Conservation (phyloP, 345 rosid genomes). For the Hirschfeldia incana region DNA sequence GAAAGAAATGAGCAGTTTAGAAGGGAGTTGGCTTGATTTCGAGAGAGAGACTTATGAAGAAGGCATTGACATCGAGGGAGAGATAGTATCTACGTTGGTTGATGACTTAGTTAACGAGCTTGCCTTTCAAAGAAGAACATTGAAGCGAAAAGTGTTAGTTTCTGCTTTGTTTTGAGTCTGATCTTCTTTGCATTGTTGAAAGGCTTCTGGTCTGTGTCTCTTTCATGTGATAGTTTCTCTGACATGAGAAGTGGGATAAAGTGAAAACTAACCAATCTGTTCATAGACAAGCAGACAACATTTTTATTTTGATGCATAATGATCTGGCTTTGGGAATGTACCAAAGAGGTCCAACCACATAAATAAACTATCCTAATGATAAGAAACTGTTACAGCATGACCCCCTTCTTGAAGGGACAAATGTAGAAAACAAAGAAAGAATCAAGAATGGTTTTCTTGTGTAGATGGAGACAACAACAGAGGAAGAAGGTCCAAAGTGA, state of each 20-base stretch:
- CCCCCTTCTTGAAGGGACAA: not conserved
- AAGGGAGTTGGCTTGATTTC: not conserved
- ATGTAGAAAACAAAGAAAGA: not conserved
- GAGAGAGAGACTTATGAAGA: not conserved
- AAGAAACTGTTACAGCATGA: not conserved
- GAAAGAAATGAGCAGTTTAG: not conserved
- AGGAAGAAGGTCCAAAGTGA: not conserved
- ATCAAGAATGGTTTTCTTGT: not conserved
- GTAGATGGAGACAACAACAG: not conserved
- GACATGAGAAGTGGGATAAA: not conserved
- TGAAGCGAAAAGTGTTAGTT: not conserved
- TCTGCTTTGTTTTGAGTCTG: not conserved
- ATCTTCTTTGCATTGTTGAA: not conserved
- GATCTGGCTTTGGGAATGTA: constrained; percentile 19
- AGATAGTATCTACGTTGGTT: not conserved
- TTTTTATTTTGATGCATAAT: constrained; percentile 17
- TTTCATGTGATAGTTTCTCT: not conserved
- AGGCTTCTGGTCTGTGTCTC: not conserved
- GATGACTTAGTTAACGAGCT: not conserved
- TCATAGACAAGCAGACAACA: not conserved
- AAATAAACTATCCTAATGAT: constrained; percentile 16
- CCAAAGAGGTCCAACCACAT: constrained; percentile 13
- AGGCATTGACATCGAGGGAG: not conserved
- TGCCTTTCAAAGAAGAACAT: not conserved
- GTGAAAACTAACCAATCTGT: not conserved